Conservation (phyloP, 1,284 basidiomycete genomes). For the Apiotrichum brassicae region DNA sequence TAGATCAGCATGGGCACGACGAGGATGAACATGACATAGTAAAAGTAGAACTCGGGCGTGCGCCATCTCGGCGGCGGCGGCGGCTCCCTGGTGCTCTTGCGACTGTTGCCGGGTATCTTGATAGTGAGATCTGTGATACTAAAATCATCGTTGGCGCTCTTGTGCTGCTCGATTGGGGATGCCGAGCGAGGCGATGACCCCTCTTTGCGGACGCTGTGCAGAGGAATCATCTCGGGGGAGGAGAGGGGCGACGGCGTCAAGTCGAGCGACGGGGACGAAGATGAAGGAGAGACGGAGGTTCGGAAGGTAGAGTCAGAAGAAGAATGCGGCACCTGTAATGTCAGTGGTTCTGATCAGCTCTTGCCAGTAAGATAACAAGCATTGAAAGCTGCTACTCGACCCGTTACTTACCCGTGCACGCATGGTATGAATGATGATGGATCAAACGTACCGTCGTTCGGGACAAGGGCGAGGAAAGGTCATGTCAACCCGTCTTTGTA, state of each 20-base stretch:
- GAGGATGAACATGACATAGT: constrained; percentile 59
- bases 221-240: background rate
- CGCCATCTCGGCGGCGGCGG: constrained; percentile 59
- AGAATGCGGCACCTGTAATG: background rate
- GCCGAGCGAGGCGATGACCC: background rate
- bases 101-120: constrained; percentile 22
- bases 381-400: too few species aligned
- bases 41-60: constrained; percentile 74
- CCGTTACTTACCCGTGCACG: background rate
- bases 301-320: background rate
- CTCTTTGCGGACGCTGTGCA: constrained; percentile 1
- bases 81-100: constrained; percentile 7
- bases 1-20: constrained; percentile 72
- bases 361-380: too few species aligned
- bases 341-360: too few species aligned
- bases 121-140: constrained; percentile 38
- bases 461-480: too few species aligned
- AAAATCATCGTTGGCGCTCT: constrained; percentile 6
- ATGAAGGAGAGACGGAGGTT: background rate
- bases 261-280: background rate
- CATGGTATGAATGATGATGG: background rate
- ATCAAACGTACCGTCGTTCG: too few species aligned
- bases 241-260: background rate
- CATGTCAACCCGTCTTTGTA: too few species aligned
- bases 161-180: background rate